Evolutionary conservation across 306 rosid species (phyloP).

Genomic region (Pterocarpus macrocarpus): DNA sequence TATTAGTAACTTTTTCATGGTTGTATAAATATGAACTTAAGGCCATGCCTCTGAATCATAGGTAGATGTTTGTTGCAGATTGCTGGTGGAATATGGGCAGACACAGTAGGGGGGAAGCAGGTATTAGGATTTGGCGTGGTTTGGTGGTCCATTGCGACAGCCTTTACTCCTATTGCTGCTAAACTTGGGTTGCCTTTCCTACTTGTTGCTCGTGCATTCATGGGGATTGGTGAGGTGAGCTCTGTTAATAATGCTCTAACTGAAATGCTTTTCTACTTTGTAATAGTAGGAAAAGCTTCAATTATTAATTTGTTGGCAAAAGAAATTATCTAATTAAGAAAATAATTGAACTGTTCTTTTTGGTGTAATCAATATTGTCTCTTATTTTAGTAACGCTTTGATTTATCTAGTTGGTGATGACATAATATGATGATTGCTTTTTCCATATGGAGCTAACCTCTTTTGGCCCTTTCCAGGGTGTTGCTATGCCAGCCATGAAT

Average conservation of each 20-base stretch:
- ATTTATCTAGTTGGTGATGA: conserved; percentile 12
- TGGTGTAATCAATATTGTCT: conserved; percentile 29
- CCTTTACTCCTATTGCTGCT: conserved; percentile 92
- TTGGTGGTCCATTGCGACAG: conserved; percentile 97
- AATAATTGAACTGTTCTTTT: conserved; percentile 35
- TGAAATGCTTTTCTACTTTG: conserved; percentile 15
- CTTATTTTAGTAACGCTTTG: conserved; percentile 36
- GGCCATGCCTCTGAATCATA: conserved; percentile 44
- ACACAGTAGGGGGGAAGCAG: conserved; percentile 91
- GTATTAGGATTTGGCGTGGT: conserved; percentile 91
- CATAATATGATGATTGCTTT: conserved; percentile 2
- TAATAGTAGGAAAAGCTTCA: conserved; percentile 26
- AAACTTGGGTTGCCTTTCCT: conserved; percentile 92
- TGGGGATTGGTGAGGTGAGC: conserved; percentile 98
- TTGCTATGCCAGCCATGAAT: conserved; percentile 99
- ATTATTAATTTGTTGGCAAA: conserved; percentile 15
- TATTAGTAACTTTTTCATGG: conserved; percentile 11
- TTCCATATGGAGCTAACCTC: conserved; percentile 32
- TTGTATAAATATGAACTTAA: conserved; percentile 25
- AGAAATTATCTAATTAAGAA: conserved; percentile 2
- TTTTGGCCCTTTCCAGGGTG: conserved; percentile 72
- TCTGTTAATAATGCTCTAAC: conserved; percentile 24
- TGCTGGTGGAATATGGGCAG: conserved; percentile 99
- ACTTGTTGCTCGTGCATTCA: conserved; percentile 89
- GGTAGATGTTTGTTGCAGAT: conserved; percentile 67